Percentiles rank a stretch among this genome's conserved stretches.
phyloP scores from a whole-genome alignment of 371 early-diverging fungal genomes.

The Saksenaea vasiformis region DNA sequence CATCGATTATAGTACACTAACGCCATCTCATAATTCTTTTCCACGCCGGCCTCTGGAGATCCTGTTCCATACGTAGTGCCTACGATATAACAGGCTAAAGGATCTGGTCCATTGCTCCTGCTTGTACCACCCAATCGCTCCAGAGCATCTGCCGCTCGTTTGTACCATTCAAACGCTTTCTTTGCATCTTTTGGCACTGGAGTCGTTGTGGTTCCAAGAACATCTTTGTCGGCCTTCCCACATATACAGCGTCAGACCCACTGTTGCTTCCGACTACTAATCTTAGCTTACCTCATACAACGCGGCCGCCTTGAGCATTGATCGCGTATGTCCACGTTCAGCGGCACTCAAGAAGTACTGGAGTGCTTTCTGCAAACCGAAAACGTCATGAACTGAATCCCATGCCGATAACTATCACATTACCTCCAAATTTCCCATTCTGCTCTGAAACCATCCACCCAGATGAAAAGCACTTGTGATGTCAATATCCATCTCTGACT shows the following conservation, averaged over 20 bases:
- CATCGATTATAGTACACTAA: conserved; percentile 46
- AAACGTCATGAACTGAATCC: neutral
- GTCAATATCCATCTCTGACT: conserved; percentile 42
- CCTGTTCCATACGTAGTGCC: conserved; percentile 49
- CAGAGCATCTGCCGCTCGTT: conserved; percentile 39
- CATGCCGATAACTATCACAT: conserved; percentile 15
- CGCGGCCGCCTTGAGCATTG: conserved; percentile 50
- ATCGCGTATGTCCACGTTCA: conserved; percentile 45
- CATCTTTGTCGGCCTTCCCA: conserved; percentile 11
- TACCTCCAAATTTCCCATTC: conserved; percentile 46
- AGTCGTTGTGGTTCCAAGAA: conserved; percentile 9
- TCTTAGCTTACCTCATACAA: conserved; percentile 35
- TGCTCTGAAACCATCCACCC: conserved; percentile 46
- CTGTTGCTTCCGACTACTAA: neutral
- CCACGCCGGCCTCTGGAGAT: conserved; percentile 39
- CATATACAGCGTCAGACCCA: neutral
- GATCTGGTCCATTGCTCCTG: conserved; percentile 39
- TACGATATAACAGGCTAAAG: conserved; percentile 47
- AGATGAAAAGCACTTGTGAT: conserved; percentile 49
- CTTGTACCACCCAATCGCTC: conserved; percentile 28
- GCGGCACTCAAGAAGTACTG: conserved; percentile 41
- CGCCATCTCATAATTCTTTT: conserved; percentile 46
- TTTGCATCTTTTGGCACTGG: conserved; percentile 33
- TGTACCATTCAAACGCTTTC: conserved; percentile 52
- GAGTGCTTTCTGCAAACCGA: conserved; percentile 37